Evolutionary conservation across 176 grass and related monocot genomes (phyloP), one percentile per base, ranked within the genome.

Genomic region (Elaeis guineensis): DNA sequence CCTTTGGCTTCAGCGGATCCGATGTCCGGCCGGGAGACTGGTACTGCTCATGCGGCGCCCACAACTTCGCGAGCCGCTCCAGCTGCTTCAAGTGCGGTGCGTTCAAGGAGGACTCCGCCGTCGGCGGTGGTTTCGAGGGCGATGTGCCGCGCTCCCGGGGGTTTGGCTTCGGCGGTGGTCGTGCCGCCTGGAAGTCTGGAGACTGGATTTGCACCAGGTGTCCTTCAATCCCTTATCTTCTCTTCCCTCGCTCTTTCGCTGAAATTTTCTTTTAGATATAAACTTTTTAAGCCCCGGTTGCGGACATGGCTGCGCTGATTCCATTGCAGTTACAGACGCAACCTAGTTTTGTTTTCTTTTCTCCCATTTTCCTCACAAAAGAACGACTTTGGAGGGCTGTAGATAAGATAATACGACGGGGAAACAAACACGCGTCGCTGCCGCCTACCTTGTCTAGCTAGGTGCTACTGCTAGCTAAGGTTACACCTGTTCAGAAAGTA

Each of bases 191-290:
- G 87, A 91, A 91, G 67, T 91, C 87, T 57, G 87, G 92, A 18
- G 87, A 97, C 70, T 97, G 92, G 92, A 80, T 97, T 79, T 97
- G 92, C 66, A 91, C 87, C 54, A 96, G 91, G 91, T 96, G 59
- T 50, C 58, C 64, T 44, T 65, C 55, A 51, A 1, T 23, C 55
- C 28, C 26, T 51, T 20, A 21, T 49, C 25, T 17, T 52, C 19
- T 23, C 1, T 23, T 2, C 54, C 5, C 60, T 32, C 3, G 53
- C 22, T 68, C 50, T 75, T 50, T 61, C 35, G 6, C 35, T 44
- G 35, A 12, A 12, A 2, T 44, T 44, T 12, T 44, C 0, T 8
- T 35, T 35, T 35, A 23, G 1, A 23, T n/a, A 44, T 44, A 44
- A 44, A 44, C 35, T 12, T 44, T 44, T 44, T 14, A 44, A 12